A percentile compares a stretch with the other conserved stretches of the same genome.
Evolutionary conservation across 257 asterid species (phyloP).

Genomic region (Solanum medicagineum): DNA sequence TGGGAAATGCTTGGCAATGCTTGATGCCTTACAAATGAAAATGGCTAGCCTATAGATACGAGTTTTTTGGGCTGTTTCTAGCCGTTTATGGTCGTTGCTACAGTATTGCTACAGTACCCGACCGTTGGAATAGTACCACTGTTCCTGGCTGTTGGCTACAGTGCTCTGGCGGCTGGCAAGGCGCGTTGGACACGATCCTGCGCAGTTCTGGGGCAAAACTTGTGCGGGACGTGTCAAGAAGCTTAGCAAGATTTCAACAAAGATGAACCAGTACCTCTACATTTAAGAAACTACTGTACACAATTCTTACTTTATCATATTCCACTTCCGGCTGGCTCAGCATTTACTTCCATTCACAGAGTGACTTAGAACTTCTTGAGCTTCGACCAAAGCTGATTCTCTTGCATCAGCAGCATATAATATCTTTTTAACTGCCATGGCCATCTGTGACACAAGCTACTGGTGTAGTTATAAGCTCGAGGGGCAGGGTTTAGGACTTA

Average conservation of each 20-base stretch:
- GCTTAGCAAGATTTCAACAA: background rate
- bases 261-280: background rate
- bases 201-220: too few relatives aligned
- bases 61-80: too few relatives aligned
- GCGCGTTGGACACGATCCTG: too few relatives aligned
- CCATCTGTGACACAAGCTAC: slow-evolving; percentile 30
- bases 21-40: too few relatives aligned
- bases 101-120: too few relatives aligned
- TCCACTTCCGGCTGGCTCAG: background rate
- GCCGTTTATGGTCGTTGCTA: too few relatives aligned
- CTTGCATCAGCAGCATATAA: slow-evolving; percentile 67
- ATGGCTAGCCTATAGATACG: too few relatives aligned
- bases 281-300: background rate
- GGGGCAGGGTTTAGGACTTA: background rate
- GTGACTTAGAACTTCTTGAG: slow-evolving; percentile 47
- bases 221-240: too few relatives aligned
- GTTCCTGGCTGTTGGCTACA: too few relatives aligned
- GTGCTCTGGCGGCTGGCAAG: too few relatives aligned
- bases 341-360: slow-evolving; percentile 16
- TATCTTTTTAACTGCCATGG: slow-evolving; percentile 60
- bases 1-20: too few relatives aligned
- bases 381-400: slow-evolving; percentile 62
- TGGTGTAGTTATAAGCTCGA: background rate
- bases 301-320: background rate
- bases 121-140: too few relatives aligned